A percentile compares a stretch with the other conserved stretches of the same genome.
Evolutionary conservation across 176 grass and related monocot genomes (phyloP).

Genomic region (Pontederia paniculata): DNA sequence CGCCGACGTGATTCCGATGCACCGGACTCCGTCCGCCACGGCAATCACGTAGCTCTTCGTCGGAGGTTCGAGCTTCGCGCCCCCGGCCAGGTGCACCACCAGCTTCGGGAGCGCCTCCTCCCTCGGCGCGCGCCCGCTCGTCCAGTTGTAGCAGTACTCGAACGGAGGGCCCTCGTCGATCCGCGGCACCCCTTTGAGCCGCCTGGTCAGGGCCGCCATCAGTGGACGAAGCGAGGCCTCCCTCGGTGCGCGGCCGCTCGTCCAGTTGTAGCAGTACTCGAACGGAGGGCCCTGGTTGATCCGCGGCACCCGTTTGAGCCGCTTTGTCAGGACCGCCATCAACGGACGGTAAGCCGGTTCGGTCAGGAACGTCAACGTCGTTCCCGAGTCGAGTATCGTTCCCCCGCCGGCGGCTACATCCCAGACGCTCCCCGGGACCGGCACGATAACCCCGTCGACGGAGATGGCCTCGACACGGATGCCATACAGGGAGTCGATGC

Average conservation of each 20-base stretch:
- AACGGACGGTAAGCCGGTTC: slow-evolving; percentile 36
- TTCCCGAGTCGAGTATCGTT: slow-evolving; percentile 65
- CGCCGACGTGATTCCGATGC: slow-evolving; percentile 31
- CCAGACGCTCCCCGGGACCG: slow-evolving; percentile 45
- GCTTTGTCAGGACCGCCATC: slow-evolving; percentile 20
- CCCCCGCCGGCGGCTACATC: slow-evolving; percentile 29
- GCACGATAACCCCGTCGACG: slow-evolving; percentile 31
- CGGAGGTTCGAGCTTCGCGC: slow-evolving; percentile 39
- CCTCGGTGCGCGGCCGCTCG: background rate
- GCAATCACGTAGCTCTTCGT: slow-evolving; percentile 65
- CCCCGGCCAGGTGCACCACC: slow-evolving; percentile 32
- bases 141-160: slow-evolving; percentile 78
- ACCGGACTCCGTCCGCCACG: slow-evolving; percentile 37
- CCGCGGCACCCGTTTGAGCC: slow-evolving; percentile 32
- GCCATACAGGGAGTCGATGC: slow-evolving; percentile 30
- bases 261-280: slow-evolving; percentile 78
- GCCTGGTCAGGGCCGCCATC: slow-evolving; percentile 21
- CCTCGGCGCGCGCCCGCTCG: background rate
- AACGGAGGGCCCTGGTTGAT: slow-evolving; percentile 32
- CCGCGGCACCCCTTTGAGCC: slow-evolving; percentile 32
- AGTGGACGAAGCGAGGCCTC: slow-evolving; percentile 11
- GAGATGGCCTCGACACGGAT: slow-evolving; percentile 29
- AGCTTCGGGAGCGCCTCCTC: slow-evolving; percentile 4
- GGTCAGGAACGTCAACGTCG: slow-evolving; percentile 40
- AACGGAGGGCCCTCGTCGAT: slow-evolving; percentile 32